Conservation (phyloP, 2,329 filamentous ascomycete genomes). For the Calonectria pseudoturangicola region DNA sequence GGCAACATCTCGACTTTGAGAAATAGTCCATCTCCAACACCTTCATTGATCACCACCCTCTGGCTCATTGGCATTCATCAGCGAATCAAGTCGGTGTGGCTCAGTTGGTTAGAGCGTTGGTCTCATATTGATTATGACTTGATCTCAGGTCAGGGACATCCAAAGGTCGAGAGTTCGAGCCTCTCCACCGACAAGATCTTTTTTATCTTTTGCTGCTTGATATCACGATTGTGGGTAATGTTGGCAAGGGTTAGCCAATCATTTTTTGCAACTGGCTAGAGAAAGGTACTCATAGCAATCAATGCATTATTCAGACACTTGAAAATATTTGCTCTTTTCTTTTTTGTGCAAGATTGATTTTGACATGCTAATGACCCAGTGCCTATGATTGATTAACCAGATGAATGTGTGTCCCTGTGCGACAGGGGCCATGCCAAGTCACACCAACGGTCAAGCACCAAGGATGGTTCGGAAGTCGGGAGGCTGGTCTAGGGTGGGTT, state of each 20-base stretch:
- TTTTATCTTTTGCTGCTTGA: slow-evolving; percentile 6
- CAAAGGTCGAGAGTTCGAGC: slow-evolving; percentile 44
- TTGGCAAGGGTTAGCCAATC: not conserved
- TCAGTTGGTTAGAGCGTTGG: slow-evolving; percentile 59
- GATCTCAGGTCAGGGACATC: slow-evolving; percentile 39
- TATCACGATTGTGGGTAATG: not conserved
- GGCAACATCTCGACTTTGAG: not conserved
- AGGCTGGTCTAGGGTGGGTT: too few species aligned
- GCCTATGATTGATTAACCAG: too few species aligned
- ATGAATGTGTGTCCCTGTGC: too few species aligned
- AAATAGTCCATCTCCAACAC: not conserved
- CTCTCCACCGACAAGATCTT: slow-evolving; percentile 36
- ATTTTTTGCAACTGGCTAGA: not conserved
- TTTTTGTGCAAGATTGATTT: too few species aligned
- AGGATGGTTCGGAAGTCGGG: too few species aligned
- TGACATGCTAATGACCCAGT: too few species aligned
- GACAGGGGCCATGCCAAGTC: too few species aligned
- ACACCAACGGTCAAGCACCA: too few species aligned
- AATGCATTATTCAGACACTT: too few species aligned
- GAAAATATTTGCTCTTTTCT: too few species aligned
- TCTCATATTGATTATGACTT: slow-evolving; percentile 50
- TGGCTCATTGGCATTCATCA: not conserved
- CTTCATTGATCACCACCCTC: not conserved
- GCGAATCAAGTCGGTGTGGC: slow-evolving; percentile 36
- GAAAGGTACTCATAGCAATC: too few species aligned